Evolutionary conservation across 2,329 filamentous ascomycete species (phyloP), one percentile per base, ranked within the genome.

Genomic region (Claviceps arundinis): DNA sequence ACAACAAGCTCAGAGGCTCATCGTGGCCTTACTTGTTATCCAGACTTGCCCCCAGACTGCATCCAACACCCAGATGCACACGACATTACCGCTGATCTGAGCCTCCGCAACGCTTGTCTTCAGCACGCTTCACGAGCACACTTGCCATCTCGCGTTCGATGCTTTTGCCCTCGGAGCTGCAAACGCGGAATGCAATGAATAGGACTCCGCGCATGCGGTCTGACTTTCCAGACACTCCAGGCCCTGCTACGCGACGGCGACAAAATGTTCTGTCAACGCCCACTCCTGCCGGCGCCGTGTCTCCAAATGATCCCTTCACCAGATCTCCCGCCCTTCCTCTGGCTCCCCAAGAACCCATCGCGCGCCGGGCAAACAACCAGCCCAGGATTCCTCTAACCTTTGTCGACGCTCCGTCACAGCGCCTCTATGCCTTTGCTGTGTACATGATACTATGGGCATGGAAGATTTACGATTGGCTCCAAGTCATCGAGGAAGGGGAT

Each of bases 351-450:
- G 70, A 68, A 56, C 60, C 59, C 24, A 54, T 61, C 47, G 50
- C 57, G 53, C 57, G 60, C 41, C 52, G 56, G 30, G 56, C 63
- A 52, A 56, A 56, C 41, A 64, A 59, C 57, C 64, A 72, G 50
- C 90, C 93, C 37, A 70, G 95, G 52, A 90, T 98, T 62, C 86
- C 93, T 13, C 74, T 88, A 57, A 78, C 81, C 57, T 72, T 95
- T 47, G 76, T 97, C 66, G 91, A 97, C 72, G 88, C 88, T 46
- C 91, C 93, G 6, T 87, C 87, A 50, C 93, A 98, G 70, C 82
- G 93, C 52, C 79, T 95, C 61, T 96, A 95, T 65, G 84, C 89
- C 47, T 78, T 85, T 56, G 84, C 81, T n/a, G 69, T 95, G 57
- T 97, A 95, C 66, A 67, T 83, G 43, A 74, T 78, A 37, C 70